Conservation (phyloP, 2,329 filamentous ascomycete genomes). For the Xylaria sp. region DNA sequence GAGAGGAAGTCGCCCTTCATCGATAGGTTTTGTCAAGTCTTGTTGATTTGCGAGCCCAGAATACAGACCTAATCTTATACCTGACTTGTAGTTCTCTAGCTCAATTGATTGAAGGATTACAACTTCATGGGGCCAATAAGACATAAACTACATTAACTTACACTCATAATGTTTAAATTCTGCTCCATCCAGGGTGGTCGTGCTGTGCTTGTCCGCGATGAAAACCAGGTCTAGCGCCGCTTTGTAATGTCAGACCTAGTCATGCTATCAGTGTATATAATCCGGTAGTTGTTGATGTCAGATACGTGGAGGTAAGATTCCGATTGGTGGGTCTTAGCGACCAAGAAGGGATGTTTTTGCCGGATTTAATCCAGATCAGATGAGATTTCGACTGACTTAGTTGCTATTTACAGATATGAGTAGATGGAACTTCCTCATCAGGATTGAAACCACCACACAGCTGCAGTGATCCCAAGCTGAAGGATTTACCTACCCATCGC, state of each 20-base stretch:
- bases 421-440: not conserved
- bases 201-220: not conserved
- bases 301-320: slow-evolving; percentile 4
- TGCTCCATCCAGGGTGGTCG: no score
- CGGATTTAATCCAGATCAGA: slow-evolving; percentile 8
- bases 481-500: not conserved
- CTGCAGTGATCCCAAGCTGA: not conserved
- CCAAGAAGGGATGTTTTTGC: not conserved
- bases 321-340: slow-evolving; percentile 3
- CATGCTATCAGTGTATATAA: not conserved
- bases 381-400: not conserved
- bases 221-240: not conserved
- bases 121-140: no score
- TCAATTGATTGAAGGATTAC: no score
- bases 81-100: no score
- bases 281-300: not conserved
- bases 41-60: slow-evolving; percentile 44
- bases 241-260: not conserved
- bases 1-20: slow-evolving; percentile 43
- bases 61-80: no score
- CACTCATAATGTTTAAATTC: no score
- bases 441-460: not conserved
- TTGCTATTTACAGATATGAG: not conserved
- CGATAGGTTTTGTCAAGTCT: slow-evolving; percentile 55
- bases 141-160: slow-evolving; percentile 31